Evolutionary conservation across 495 filamentous ascomycete genomes (phyloP), one percentile per base, ranked within the genome.

Genomic region (Thozetella sp.): DNA sequence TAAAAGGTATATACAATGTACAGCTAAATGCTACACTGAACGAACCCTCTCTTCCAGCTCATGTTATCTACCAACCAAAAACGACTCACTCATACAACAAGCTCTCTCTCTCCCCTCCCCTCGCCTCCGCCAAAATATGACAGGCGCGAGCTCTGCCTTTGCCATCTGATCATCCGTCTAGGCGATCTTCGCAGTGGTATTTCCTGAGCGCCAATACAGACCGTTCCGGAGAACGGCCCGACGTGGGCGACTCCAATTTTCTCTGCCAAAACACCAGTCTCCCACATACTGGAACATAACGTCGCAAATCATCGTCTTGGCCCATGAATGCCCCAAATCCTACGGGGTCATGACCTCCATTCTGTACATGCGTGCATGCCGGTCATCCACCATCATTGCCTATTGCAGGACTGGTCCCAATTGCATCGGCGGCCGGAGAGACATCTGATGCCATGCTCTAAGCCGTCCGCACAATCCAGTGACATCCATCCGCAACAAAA

Each of bases 11-110:
- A 40, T 57, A 53, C 45, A 46, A 56, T 56, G 27, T 53, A 53
- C 54, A 61, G 50, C 54, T 56, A 57, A 50, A 54, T 61, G 53
- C 56, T 61, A 56, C 59, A 61, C 45, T 52, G 43, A 48, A 48
- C 45, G 27, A 51, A 56, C n/a, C 43, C 43, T n/a, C 43, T n/a
- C 4, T 48, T 48, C 43, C 43, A 48, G 43, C 43, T 48, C 43
- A n/a, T 15, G 3, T 13, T 48, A 48, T 48, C 43, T 48, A 48
- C 43, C 43, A 48, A 11, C 43, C 12, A 11, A 48, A 19, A 48
- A 48, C 43, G 20, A n/a, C n/a, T n/a, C 43, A 48, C 10, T 48
- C 43, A 20, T 48, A 48, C 43, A 48, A 20, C 43, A 48, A 48
- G 20, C 43, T 37, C 30, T n/a, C n/a, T n/a, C n/a, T n/a, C n/a